A percentile compares a stretch with the other conserved stretches of the same genome.
Conservation (phyloP, 163 green algal genomes). For the Chlorella variabilis region DNA sequence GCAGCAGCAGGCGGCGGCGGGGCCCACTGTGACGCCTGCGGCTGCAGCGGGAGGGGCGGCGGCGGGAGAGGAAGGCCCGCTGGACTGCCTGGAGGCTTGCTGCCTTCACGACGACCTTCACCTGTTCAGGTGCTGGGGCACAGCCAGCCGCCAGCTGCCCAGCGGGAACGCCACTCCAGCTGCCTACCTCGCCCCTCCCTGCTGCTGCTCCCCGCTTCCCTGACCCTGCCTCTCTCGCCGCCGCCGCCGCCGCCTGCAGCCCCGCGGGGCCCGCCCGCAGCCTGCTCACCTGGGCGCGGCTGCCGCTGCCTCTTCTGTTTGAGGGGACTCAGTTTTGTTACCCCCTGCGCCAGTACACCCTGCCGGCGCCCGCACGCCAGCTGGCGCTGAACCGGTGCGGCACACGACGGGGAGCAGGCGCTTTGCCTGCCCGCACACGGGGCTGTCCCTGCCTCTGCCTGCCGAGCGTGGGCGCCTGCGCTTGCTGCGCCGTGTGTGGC, state of each 20-base stretch:
- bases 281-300: conserved; percentile 23
- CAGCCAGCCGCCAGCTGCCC: background rate
- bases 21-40: background rate
- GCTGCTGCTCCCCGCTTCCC: background rate
- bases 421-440: no score
- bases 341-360: conserved; percentile 7
- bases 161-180: no score
- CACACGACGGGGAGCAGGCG: no score
- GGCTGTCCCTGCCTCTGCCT: no score
- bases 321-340: conserved; percentile 27
- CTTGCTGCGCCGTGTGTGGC: no score
- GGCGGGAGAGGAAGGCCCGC: background rate
- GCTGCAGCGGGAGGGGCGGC: background rate
- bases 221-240: background rate
- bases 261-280: conserved; percentile 8
- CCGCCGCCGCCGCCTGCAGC: background rate
- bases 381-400: conserved; percentile 26
- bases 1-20: background rate
- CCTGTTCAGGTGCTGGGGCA: background rate
- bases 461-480: no score
- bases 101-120: conserved; percentile 27
- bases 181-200: no score
- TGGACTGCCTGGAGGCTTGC: conserved; percentile 23
- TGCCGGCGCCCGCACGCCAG: conserved; percentile 16
- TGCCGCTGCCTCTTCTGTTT: conserved; percentile 32